Evolutionary conservation across 768 basidiomycete species (phyloP).

Genomic region (Paxillus ammoniavirescens): DNA sequence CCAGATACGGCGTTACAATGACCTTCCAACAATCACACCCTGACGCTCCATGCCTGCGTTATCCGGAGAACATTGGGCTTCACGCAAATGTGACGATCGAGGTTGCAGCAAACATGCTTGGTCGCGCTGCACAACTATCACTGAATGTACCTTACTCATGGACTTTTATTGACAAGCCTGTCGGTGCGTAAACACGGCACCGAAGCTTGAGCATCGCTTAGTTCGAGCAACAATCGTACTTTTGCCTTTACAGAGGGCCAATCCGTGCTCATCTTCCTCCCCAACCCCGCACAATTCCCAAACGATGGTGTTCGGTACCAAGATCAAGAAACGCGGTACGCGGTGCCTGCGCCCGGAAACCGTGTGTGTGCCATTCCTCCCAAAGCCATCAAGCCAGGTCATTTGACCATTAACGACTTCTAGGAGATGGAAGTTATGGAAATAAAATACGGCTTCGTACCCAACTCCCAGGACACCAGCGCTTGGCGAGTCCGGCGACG

Average conservation of each 20-base stretch:
- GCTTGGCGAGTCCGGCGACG: constrained; percentile 72
- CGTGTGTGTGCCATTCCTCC: constrained; percentile 45
- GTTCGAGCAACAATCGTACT: not conserved
- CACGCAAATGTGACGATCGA: constrained; percentile 58
- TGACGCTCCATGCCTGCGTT: constrained; percentile 68
- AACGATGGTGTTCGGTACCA: constrained; percentile 77
- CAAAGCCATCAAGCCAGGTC: not conserved
- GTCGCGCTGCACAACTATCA: constrained; percentile 57
- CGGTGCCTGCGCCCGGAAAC: constrained; percentile 44
- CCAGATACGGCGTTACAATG: constrained; percentile 12
- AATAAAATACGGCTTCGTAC: constrained; percentile 75
- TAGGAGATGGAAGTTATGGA: constrained; percentile 81
- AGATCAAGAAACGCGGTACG: constrained; percentile 65
- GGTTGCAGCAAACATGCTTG: constrained; percentile 56
- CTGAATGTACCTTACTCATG: constrained; percentile 63
- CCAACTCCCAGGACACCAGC: constrained; percentile 53
- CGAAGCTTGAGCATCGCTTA: not conserved
- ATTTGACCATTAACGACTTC: not conserved
- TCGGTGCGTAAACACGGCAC: constrained; percentile 43
- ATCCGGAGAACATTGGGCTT: constrained; percentile 61
- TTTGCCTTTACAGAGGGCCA: constrained; percentile 52
- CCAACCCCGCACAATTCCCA: constrained; percentile 58
- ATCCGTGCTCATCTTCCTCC: constrained; percentile 64
- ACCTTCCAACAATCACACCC: constrained; percentile 47
- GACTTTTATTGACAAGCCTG: constrained; percentile 76